Percentiles rank a stretch among this genome's conserved stretches.
Evolutionary conservation across 1,139 yeast species (phyloP).

Genomic region (Diutina sp.): DNA sequence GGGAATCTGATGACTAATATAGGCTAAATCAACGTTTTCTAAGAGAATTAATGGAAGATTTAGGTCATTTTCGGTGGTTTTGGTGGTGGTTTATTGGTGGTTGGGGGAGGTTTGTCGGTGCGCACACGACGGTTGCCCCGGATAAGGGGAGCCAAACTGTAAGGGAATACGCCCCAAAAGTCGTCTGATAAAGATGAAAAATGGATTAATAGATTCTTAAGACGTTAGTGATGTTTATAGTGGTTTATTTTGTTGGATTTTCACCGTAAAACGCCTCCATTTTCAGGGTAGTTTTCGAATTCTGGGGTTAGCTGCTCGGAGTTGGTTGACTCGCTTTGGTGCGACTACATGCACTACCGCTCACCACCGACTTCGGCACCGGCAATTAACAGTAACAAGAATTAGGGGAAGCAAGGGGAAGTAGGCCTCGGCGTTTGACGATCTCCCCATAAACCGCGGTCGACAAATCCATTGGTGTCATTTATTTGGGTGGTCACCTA

Average conservation of each 20-base stretch:
- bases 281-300: not conserved
- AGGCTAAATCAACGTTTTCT: too few relatives aligned
- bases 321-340: not conserved
- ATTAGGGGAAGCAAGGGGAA: too few relatives aligned
- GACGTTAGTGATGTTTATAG: too few relatives aligned
- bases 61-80: not conserved
- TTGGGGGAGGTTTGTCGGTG: not conserved
- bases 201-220: too few relatives aligned
- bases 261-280: too few relatives aligned
- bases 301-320: slow-evolving; percentile 1
- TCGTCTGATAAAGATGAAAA: not conserved
- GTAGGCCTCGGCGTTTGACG: too few relatives aligned
- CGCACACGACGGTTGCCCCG: not conserved
- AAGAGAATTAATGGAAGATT: too few relatives aligned
- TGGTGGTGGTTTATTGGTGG: not conserved
- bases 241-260: too few relatives aligned
- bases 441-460: not conserved
- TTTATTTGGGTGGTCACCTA: not conserved
- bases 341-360: not conserved
- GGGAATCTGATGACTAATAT: too few relatives aligned
- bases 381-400: not conserved
- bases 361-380: slow-evolving; percentile 1
- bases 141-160: not conserved
- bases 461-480: not conserved
- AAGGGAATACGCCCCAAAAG: not conserved